Evolutionary conservation across 2,329 filamentous ascomycete species (phyloP), one percentile per base, ranked within the genome.

Genomic region (Botrytis byssoidea): DNA sequence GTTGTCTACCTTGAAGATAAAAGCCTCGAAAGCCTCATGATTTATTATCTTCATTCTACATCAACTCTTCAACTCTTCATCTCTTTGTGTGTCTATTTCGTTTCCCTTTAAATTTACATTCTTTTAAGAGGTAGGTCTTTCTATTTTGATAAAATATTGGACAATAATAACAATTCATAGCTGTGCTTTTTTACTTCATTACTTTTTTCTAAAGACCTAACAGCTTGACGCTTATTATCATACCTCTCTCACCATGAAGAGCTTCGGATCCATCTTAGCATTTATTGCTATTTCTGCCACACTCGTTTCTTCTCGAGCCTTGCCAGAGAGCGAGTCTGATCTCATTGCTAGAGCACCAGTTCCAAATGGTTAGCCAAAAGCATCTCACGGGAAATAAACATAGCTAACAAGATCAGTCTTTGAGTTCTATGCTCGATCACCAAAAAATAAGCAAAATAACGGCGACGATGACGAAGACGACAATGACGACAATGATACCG

Each of bases 211-310:
- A 75, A 60, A 73, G 71, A 46, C 77, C 74, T 37, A 48, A 77
- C 61, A 76, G 76, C 77, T 79, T 75, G 75, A 79, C 73, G 75
- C 76, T 78, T 64, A 74, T 51, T 42, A 64, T 44, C 61, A 68
- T 70, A 70, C 18, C 59, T 65, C 14, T 51, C 29, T 78, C 81
- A 83, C 77, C 74, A 84, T 84, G 83, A 84, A 83, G 81, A 82
- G 81, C 78, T 79, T 83, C 76, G 80, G 79, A 76, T 78, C 81
- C 74, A 80, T 83, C 76, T 74, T 84, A 68, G 76, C 83, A 75
- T 78, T 80, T 77, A 74, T 84, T 76, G 82, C 82, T 74, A 74
- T 83, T 67, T 81, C 79, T 66, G 82, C 81, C 70, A 80, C 79
- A 63, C 71, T 80, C 59, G 81, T 82, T 37, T 81, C 81, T 60